Evolutionary conservation across 2,329 filamentous ascomycete species (phyloP).

Genomic region (Dendrostoma leiphaemia): DNA sequence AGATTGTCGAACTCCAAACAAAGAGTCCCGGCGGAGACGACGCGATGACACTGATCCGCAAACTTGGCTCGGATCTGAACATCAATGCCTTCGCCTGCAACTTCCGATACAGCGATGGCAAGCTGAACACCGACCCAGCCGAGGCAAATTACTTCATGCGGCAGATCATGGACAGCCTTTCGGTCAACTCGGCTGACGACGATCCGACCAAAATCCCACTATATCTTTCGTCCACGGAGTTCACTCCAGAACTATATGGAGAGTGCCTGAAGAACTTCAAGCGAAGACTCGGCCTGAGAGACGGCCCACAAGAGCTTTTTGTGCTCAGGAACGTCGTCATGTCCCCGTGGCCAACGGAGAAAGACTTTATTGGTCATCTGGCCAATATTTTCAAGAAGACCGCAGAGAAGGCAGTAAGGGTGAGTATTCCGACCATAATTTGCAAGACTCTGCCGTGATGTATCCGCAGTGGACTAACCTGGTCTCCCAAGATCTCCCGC

Average conservation of each 20-base stretch:
- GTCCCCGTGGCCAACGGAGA: slow-evolving; percentile 41
- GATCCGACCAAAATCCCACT: slow-evolving; percentile 39
- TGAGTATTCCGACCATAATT: neutral
- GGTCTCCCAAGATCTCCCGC: slow-evolving; percentile 24
- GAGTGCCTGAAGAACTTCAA: slow-evolving; percentile 40
- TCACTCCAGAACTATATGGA: slow-evolving; percentile 38
- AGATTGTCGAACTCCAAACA: slow-evolving; percentile 31
- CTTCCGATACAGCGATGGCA: slow-evolving; percentile 37
- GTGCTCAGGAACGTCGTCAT: slow-evolving; percentile 48
- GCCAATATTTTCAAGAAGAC: slow-evolving; percentile 31
- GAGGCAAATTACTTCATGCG: slow-evolving; percentile 49
- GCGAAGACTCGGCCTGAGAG: slow-evolving; percentile 34
- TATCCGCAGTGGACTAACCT: neutral
- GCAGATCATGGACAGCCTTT: slow-evolving; percentile 39
- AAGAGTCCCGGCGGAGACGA: slow-evolving; percentile 27
- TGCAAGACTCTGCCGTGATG: fast-evolving
- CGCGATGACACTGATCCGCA: slow-evolving; percentile 36
- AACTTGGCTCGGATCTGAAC: slow-evolving; percentile 44
- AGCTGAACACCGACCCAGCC: slow-evolving; percentile 41
- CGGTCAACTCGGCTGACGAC: slow-evolving; percentile 37
- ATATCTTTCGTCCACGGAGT: slow-evolving; percentile 44
- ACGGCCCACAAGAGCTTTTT: slow-evolving; percentile 35
- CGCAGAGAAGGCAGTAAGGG: slow-evolving; percentile 27
- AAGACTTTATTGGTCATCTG: slow-evolving; percentile 37
- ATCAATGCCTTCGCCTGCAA: slow-evolving; percentile 46